phyloP scores from a whole-genome alignment of 257 asterid species.

The Solanum corneliomulleri region DNA sequence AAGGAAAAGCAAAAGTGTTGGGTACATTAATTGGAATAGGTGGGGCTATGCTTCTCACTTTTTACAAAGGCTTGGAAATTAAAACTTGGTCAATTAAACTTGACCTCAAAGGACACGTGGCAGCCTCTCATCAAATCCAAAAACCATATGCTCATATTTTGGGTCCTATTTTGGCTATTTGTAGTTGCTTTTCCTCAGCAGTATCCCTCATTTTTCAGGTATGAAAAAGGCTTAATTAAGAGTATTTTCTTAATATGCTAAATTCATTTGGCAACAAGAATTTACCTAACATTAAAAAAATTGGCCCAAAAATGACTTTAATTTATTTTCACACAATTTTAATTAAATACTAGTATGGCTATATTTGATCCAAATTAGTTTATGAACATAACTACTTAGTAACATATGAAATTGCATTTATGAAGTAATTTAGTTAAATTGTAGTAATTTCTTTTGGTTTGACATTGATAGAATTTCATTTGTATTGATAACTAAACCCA shows the following conservation, averaged over 20 bases:
- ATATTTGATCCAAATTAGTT: neutral
- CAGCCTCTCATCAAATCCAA: conserved; percentile 13
- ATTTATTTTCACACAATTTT: neutral
- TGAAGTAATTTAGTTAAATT: neutral
- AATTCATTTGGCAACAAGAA: neutral
- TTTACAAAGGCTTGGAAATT: conserved; percentile 42
- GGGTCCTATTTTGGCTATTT: conserved; percentile 44
- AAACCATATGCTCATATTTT: conserved; percentile 3
- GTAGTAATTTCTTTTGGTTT: too few species aligned
- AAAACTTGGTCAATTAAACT: conserved; percentile 23
- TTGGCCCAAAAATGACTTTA: neutral
- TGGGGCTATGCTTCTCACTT: conserved; percentile 73
- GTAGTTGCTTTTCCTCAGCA: conserved; percentile 20
- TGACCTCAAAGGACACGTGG: conserved; percentile 19
- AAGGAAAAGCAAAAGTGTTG: conserved; percentile 46
- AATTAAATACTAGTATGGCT: neutral
- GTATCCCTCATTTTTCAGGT: conserved; percentile 49
- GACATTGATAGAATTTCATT: neutral
- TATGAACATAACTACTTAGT: neutral
- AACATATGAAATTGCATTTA: neutral
- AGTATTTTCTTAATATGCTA: too few species aligned
- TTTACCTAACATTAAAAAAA: neutral
- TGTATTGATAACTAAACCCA: neutral
- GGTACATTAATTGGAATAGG: conserved; percentile 53
- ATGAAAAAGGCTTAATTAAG: too few species aligned